Evolutionary conservation across 148 eudicot genomes (phyloP).

Genomic region (Chenopodium quinoa): DNA sequence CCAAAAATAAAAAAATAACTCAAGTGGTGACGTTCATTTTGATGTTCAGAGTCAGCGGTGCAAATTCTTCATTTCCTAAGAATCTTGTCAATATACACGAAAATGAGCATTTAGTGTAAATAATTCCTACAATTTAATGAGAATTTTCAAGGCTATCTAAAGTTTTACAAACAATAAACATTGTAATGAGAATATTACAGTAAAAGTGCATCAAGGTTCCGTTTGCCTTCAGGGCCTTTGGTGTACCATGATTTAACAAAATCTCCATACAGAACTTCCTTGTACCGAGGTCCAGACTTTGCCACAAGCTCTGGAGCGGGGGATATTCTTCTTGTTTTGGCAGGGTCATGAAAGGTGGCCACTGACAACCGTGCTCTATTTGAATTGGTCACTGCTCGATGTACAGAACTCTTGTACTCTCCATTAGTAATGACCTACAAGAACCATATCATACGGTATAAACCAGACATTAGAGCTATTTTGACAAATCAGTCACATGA

Average conservation of each 20-base stretch:
- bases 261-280: constrained; percentile 77
- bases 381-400: constrained; percentile 77
- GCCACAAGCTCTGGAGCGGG: constrained; percentile 54
- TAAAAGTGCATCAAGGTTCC: constrained; percentile 76
- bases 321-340: constrained; percentile 52
- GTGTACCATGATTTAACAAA: constrained; percentile 91
- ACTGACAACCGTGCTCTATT: constrained; percentile 73
- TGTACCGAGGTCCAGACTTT: constrained; percentile 41
- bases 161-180: neutral
- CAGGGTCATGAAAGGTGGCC: constrained; percentile 95
- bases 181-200: constrained; percentile 28
- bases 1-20: neutral
- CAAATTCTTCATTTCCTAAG: neutral
- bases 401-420: constrained; percentile 65
- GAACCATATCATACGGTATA: neutral
- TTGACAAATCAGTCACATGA: neutral
- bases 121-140: neutral
- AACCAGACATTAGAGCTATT: neutral
- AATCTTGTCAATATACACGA: constrained; percentile 9
- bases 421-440: constrained; percentile 91
- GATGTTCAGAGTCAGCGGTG: neutral
- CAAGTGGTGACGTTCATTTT: neutral
- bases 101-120: neutral
- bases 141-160: neutral
- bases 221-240: constrained; percentile 90